phyloP scores from a whole-genome alignment of 371 early-diverging fungal species.

The Zopfochytrium polystomum region DNA sequence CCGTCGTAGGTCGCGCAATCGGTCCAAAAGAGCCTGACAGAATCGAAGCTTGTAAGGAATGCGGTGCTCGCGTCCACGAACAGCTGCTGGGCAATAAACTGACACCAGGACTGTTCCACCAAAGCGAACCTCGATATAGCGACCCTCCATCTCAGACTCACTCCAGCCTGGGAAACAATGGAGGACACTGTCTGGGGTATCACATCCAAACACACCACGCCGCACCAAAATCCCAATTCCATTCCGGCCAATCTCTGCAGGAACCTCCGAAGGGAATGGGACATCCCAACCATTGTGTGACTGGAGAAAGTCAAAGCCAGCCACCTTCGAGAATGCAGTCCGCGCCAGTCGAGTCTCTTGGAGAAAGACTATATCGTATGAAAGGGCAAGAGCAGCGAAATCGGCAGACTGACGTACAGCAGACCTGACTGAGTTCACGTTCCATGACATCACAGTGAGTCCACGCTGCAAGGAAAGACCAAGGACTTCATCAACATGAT shows the following conservation, averaged over 20 bases:
- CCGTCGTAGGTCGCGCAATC: background rate
- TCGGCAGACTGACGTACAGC: background rate
- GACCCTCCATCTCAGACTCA: constrained; percentile 7
- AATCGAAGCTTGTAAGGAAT: constrained; percentile 10
- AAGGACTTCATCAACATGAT: constrained; percentile 7
- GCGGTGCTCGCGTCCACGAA: background rate
- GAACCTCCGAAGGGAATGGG: background rate
- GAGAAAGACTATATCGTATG: background rate
- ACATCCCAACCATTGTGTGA: background rate
- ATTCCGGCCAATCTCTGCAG: constrained; percentile 1
- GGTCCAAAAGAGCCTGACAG: background rate
- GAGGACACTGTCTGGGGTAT: background rate
- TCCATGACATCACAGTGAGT: constrained; percentile 4
- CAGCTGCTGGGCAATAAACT: constrained; percentile 3
- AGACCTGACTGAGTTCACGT: constrained; percentile 8
- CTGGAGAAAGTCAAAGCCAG: constrained; percentile 3
- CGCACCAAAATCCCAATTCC: constrained; percentile 6
- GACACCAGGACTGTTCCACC: background rate
- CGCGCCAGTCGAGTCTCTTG: constrained; percentile 7
- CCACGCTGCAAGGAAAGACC: background rate
- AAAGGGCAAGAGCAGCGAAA: background rate
- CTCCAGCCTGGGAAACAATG: constrained; percentile 8
- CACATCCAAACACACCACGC: background rate
- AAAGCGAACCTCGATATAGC: constrained; percentile 1
- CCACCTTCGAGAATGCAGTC: background rate